Evolutionary conservation across 2,329 filamentous ascomycete genomes (phyloP).

Genomic region (Arthroderma sp.): DNA sequence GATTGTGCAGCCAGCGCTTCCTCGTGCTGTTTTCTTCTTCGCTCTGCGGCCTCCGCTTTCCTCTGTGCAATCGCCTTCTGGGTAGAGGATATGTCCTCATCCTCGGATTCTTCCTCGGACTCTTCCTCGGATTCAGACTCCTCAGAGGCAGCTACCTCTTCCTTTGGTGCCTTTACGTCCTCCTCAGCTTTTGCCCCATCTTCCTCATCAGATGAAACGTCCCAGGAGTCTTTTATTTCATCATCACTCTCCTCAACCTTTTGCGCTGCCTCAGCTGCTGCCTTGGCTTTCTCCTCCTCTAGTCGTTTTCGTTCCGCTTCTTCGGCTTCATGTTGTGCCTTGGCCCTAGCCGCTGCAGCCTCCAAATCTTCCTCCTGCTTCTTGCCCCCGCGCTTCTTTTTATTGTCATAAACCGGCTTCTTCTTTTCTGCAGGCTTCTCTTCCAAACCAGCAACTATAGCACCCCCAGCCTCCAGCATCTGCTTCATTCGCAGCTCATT

Average conservation of each 20-base stretch:
- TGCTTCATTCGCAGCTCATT: slow-evolving; percentile 40
- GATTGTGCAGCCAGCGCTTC: slow-evolving; percentile 83
- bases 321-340: slow-evolving; percentile 36
- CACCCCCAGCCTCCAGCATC: slow-evolving; percentile 37
- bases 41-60: slow-evolving; percentile 79
- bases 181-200: slow-evolving; percentile 53
- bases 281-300: slow-evolving; percentile 56
- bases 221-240: slow-evolving; percentile 88
- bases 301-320: slow-evolving; percentile 47
- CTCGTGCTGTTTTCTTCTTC: slow-evolving; percentile 80
- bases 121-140: slow-evolving; percentile 45
- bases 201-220: slow-evolving; percentile 50
- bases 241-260: slow-evolving; percentile 56
- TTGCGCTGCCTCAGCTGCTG: slow-evolving; percentile 71
- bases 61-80: slow-evolving; percentile 60
- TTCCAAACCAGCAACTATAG: slow-evolving; percentile 34
- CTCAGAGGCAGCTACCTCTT: slow-evolving; percentile 23
- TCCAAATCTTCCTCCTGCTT: slow-evolving; percentile 47
- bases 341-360: slow-evolving; percentile 37
- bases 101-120: slow-evolving; percentile 47
- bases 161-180: slow-evolving; percentile 20
- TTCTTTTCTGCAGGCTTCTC: slow-evolving; percentile 53
- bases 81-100: slow-evolving; percentile 60
- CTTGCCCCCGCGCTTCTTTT: slow-evolving; percentile 57
- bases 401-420: slow-evolving; percentile 61